phyloP scores from a whole-genome alignment of 495 filamentous ascomycete species.

The Amniculicola lignicola region DNA sequence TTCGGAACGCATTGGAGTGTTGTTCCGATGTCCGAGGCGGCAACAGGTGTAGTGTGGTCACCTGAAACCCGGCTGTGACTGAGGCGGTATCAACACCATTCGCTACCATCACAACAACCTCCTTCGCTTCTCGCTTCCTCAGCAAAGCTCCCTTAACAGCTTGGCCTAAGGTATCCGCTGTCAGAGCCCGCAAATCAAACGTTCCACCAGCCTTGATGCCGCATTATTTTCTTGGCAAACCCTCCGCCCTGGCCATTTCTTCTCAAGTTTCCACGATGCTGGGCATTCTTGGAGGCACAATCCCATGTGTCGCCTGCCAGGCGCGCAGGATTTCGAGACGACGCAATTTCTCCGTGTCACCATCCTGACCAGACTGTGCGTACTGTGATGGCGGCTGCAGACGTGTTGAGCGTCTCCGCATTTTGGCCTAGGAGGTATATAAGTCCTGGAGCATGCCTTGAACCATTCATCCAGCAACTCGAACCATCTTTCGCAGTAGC shows the following conservation, averaged over 20 bases:
- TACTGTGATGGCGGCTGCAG: constrained; percentile 9
- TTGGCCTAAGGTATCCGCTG: constrained; percentile 20
- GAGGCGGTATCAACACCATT: constrained; percentile 10
- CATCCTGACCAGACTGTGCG: not conserved
- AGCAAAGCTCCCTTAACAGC: constrained; percentile 11
- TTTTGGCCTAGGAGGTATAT: no score
- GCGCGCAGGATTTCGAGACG: constrained; percentile 25
- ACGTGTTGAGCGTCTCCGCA: no score
- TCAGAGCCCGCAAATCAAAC: constrained; percentile 31
- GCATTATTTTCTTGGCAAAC: constrained; percentile 29
- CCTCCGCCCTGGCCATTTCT: constrained; percentile 19
- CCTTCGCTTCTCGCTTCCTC: constrained; percentile 3
- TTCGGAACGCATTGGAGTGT: constrained; percentile 24
- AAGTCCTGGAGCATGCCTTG: not conserved
- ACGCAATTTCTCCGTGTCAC: constrained; percentile 18
- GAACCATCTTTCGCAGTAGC: constrained; percentile 16
- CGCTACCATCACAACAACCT: constrained; percentile 5
- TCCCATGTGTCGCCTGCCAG: not conserved
- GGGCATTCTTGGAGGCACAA: constrained; percentile 9
- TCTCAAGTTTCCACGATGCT: constrained; percentile 4
- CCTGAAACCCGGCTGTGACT: constrained; percentile 29
- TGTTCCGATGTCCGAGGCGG: constrained; percentile 23
- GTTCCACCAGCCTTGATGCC: constrained; percentile 12
- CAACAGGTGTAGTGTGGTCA: constrained; percentile 19
- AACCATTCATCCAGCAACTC: constrained; percentile 14